Evolutionary conservation across 257 asterid species (phyloP), one percentile per base, ranked within the genome.

Genomic region (Scutellaria minor): DNA sequence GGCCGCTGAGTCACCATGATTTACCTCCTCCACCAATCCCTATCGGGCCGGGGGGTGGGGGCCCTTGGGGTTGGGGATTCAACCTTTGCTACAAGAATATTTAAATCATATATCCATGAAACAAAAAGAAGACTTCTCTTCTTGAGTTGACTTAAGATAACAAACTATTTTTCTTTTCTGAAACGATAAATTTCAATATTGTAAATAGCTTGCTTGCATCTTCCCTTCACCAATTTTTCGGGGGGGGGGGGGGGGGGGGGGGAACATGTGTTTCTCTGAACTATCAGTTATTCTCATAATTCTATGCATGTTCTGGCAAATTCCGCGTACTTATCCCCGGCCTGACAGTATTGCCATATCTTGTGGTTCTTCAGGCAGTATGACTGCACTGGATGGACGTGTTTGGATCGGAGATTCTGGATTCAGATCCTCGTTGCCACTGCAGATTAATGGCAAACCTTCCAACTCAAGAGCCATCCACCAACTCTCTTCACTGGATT

Each of bases 351-450:
- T 77, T 39, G 85, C 86, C 76, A 70, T 88, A 77, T 88, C 92
- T 40, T 86, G 92, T 64, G 90, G 95, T 35, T 78, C 81, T 51
- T 77, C 86, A 9, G 79, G 80, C 57, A 73, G 74, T 52, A 71
- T n/a, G 51, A 64, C 78, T 13, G 81, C 83, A 9, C 54, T 39
- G 14, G 83, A 86, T 31, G 89, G 88, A 5, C 87, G 92, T 10
- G 7, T 78, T 67, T 88, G 92, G 92, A 31, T 70, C 20, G 86
- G 92, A 51, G 92, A 86, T 74, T 52, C 66, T 2, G 75, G 54
- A 3, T 58, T 42, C 44, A 10, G 37, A 64, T 78, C 84, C 70
- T 42, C 84, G 18, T 39, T 9, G 5, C 48, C 77, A n/a, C 55
- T 81, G 42, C 81, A 75, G 46, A 66, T 85, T 37, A 84, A 56